A percentile compares a stretch with the other conserved stretches of the same genome.
phyloP scores from a whole-genome alignment of 192 early-diverging fungal genomes.

The Dissophora globulifera region DNA sequence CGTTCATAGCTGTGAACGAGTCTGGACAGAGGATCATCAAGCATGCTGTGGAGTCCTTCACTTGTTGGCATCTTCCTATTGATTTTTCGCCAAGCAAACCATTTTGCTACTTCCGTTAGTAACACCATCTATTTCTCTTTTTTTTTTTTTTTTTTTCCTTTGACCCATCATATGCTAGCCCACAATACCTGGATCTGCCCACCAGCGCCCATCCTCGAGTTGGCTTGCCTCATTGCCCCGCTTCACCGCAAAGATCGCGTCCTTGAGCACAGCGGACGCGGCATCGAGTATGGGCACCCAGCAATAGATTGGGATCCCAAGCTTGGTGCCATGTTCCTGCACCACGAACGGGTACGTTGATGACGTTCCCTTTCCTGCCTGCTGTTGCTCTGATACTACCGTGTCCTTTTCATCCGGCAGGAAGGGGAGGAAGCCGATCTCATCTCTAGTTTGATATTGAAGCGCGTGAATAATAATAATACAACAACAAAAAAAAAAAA shows the following conservation, averaged over 20 bases:
- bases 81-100: neutral
- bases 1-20: constrained; percentile 60
- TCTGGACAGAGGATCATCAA: constrained; percentile 64
- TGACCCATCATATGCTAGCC: too few species aligned
- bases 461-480: too few species aligned
- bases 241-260: neutral
- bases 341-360: constrained; percentile 39
- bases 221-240: neutral
- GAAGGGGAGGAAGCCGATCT: constrained; percentile 45
- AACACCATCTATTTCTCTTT: too few species aligned
- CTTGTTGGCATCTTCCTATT: constrained; percentile 7
- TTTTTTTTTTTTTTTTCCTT: too few species aligned
- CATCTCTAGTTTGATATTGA: constrained; percentile 21
- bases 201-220: constrained; percentile 5
- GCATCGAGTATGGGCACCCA: constrained; percentile 40
- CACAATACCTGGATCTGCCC: constrained; percentile 44
- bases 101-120: too few species aligned
- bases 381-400: too few species aligned
- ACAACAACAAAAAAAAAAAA: too few species aligned
- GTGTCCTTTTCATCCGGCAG: constrained; percentile 10
- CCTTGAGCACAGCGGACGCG: constrained; percentile 21
- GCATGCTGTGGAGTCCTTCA: constrained; percentile 39
- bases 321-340: constrained; percentile 38
- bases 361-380: too few species aligned
- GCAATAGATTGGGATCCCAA: constrained; percentile 47